These are phyloP conservation scores for Moniliella sp. DNA, from an alignment of 1,284 basidiomycete genomes.

Conservation along the genomic window DNA sequence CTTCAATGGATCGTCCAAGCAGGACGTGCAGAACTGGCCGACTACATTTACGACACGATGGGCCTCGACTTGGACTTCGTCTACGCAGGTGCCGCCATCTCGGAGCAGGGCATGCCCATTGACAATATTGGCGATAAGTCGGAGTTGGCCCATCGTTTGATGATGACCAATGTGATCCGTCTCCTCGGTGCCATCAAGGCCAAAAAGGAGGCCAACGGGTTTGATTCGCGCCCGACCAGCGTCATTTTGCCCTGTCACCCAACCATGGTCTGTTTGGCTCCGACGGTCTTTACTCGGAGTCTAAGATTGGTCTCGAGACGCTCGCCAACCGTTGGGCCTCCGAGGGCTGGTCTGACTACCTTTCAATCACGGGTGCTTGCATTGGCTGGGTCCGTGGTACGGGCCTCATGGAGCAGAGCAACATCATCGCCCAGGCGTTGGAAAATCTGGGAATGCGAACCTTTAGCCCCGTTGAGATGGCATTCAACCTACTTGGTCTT, in stretches of 20 bases:
- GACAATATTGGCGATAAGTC: slow-evolving; percentile 89
- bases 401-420: slow-evolving; percentile 87
- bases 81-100: slow-evolving; percentile 87
- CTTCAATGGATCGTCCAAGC: slow-evolving; percentile 97
- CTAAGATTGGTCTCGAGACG: slow-evolving; percentile 91
- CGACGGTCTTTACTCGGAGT: slow-evolving; percentile 91
- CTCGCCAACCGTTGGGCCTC: slow-evolving; percentile 95
- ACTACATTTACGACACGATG: slow-evolving; percentile 87
- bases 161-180: slow-evolving; percentile 59
- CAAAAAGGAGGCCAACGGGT: slow-evolving; percentile 86
- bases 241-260: slow-evolving; percentile 83
- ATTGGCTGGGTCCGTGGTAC: slow-evolving; percentile 73
- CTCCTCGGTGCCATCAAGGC: slow-evolving; percentile 86
- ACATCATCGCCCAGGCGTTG: slow-evolving; percentile 78
- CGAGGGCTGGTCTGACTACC: slow-evolving; percentile 82
- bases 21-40: slow-evolving; percentile 76
- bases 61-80: slow-evolving; percentile 93
- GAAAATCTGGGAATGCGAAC: slow-evolving; percentile 84
- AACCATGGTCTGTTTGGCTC: slow-evolving; percentile 95
- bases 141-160: slow-evolving; percentile 83
- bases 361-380: slow-evolving; percentile 88
- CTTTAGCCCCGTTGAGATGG: slow-evolving; percentile 98
- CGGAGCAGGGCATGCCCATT: slow-evolving; percentile 93
- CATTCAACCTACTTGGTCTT: slow-evolving; percentile 86
- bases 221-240: slow-evolving; percentile 90